These are phyloP conservation scores for Prototheca cutis DNA, from an alignment of 163 green algal genomes.

Conservation along the genomic window DNA sequence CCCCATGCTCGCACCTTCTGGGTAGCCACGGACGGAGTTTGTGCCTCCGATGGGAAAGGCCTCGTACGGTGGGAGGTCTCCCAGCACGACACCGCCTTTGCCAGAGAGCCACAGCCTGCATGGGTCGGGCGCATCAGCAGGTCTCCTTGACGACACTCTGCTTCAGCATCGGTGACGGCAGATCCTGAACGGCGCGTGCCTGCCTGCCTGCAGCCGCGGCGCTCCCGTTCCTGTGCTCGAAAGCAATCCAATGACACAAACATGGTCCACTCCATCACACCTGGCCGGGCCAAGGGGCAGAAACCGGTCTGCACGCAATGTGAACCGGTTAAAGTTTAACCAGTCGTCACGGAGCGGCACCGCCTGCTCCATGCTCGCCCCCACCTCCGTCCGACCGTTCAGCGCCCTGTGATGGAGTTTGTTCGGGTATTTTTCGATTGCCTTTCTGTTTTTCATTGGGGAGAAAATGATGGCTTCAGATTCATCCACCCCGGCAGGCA, in stretches of 20 bases:
- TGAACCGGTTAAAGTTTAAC: conserved; percentile 82
- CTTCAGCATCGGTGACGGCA: no score
- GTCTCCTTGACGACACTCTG: no score
- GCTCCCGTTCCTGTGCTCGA: no score
- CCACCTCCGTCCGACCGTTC: conserved; percentile 47
- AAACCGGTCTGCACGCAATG: conserved; percentile 42
- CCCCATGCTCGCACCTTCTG: conserved; percentile 52
- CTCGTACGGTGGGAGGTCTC: conserved; percentile 94
- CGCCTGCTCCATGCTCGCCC: conserved; percentile 71
- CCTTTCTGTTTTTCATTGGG: no score
- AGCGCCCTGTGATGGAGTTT: conserved; percentile 16
- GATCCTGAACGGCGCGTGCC: no score
- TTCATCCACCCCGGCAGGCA: no score
- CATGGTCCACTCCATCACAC: no score
- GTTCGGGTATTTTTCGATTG: no score
- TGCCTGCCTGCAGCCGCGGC: no score
- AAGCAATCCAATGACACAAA: no score
- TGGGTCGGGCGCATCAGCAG: no score
- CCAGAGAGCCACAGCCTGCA: conserved; percentile 36
- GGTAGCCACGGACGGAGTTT: conserved; percentile 89
- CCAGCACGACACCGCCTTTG: conserved; percentile 61
- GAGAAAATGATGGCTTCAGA: no score
- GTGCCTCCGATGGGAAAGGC: conserved; percentile 93
- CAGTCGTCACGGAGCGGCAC: conserved; percentile 66
- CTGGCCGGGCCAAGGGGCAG: conserved; percentile 36